phyloP scores from a whole-genome alignment of 805 yeast species.

The Wickerhamomyces subpelliculosus region DNA sequence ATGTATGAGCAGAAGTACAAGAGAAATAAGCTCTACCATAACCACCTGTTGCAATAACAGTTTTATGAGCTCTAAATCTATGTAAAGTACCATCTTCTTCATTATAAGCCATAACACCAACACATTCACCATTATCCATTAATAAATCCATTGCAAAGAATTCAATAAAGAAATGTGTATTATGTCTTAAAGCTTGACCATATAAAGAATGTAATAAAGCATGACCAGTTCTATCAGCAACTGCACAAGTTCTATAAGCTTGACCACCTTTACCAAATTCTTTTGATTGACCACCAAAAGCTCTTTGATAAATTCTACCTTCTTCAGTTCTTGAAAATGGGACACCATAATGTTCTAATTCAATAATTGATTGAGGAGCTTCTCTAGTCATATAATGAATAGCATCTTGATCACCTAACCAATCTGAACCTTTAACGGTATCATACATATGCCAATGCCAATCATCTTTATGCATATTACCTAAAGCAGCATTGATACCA shows the following conservation, averaged over 20 bases:
- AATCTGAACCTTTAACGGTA: constrained; percentile 97
- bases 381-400: constrained; percentile 98
- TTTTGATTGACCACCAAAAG: constrained; percentile 96
- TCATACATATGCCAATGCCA: constrained; percentile 99
- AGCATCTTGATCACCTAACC: constrained; percentile 99
- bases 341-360: constrained; percentile 96
- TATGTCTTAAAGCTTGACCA: constrained; percentile 94
- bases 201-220: constrained; percentile 92
- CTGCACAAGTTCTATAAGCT: constrained; percentile 99
- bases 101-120: constrained; percentile 95
- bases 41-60: constrained; percentile 97
- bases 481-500: constrained; percentile 98
- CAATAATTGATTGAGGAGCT: constrained; percentile 93
- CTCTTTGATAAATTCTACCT: constrained; percentile 97
- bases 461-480: constrained; percentile 96
- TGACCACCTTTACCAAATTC: constrained; percentile 98
- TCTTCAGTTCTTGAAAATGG: constrained; percentile 96
- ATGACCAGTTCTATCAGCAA: constrained; percentile 98
- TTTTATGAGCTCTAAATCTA: constrained; percentile 94
- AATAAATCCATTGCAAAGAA: constrained; percentile 91
- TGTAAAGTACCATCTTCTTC: constrained; percentile 98
- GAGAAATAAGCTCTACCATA: constrained; percentile 98
- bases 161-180: constrained; percentile 97
- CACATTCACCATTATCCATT: constrained; percentile 93
- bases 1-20: constrained; percentile 98